Base-by-base conservation (phyloP, 345 rosid genomes). In the Psidium friedrichsthalianum region DNA sequence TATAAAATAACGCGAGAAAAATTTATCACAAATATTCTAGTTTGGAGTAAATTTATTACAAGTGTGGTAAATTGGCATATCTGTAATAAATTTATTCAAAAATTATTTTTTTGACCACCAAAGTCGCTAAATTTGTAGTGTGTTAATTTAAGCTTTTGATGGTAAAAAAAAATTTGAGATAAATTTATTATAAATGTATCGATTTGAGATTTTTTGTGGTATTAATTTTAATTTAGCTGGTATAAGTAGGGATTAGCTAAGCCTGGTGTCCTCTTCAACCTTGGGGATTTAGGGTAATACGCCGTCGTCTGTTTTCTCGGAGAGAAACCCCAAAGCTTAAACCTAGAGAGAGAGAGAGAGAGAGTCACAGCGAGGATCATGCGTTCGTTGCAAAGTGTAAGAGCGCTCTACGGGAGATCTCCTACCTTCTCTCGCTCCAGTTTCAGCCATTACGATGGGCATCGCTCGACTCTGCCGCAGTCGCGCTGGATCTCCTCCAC, bases 401-500 rank as follows among this genome's bases (percentile, higher is more conserved):
- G 83, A 29, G 84, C 82, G 27, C 82, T 84, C 14, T 15, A 10
- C 78, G 59, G 16, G 56, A 82, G 76, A 36, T 29, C 52, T 44
- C 82, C 32, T 27, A 22, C 29, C 81, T 74, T 74, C 78, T 85
- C 82, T 40, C 56, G 51, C 51, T 84, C 9, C 58, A 11, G 78
- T 9, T 27, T 6, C 58, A 1, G 47, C 53, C 83, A 51, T 51
- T 27, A 24, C 78, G 6, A 44, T 82, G 40, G 9, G 86, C 69
- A 69, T 6, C 59, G 58, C 84, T 24, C 32, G 51, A 32, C 64
- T 85, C 85, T 64, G 47, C 69, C 94, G 36, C 95, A 87, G 90
- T 86, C 82, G 83, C 97, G 97, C 40, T 88, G 87, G 22, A 90
- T 96, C 86, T 90, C 89, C 87, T 87, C 95, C 85, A 92, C 97